A percentile compares a stretch with the other conserved stretches of the same genome.
Conservation (phyloP, 169 alveolate genomes). For the Cytauxzoon felis region DNA sequence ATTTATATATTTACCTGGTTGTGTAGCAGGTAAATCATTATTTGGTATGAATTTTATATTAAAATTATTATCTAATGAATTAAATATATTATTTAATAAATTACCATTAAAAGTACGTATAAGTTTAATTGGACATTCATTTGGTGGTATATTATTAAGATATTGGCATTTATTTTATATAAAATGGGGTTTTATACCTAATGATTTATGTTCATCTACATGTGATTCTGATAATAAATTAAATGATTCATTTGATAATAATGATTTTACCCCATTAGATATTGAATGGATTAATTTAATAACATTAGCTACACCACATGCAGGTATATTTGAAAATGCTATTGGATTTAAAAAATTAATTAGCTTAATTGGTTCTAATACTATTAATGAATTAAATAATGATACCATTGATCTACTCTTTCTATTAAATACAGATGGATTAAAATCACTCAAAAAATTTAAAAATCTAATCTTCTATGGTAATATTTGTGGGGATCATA, state of each 20-base stretch:
- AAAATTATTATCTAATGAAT: conserved; percentile 59
- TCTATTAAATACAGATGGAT: conserved; percentile 54
- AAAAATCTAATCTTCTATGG: conserved; percentile 71
- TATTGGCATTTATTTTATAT: conserved; percentile 45
- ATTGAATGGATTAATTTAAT: conserved; percentile 64
- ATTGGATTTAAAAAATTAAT: conserved; percentile 49
- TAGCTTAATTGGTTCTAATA: conserved; percentile 60
- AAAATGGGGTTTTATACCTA: conserved; percentile 18
- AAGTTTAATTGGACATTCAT: conserved; percentile 73
- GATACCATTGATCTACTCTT: conserved; percentile 58
- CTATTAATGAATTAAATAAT: conserved; percentile 67
- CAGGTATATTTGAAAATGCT: conserved; percentile 70
- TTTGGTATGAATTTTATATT: conserved; percentile 68
- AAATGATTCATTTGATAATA: background rate
- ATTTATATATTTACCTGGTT: conserved; percentile 65
- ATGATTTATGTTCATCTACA: background rate
- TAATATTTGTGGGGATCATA: conserved; percentile 66
- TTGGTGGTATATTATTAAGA: conserved; percentile 68
- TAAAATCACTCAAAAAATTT: conserved; percentile 43
- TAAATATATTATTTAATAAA: conserved; percentile 50
- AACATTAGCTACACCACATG: conserved; percentile 73
- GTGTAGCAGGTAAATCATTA: conserved; percentile 65
- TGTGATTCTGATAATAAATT: background rate
- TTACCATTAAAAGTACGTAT: conserved; percentile 47
- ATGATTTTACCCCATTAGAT: background rate